Evolutionary conservation across 1,284 basidiomycete species (phyloP).

Genomic region (Ustilago tritici): DNA sequence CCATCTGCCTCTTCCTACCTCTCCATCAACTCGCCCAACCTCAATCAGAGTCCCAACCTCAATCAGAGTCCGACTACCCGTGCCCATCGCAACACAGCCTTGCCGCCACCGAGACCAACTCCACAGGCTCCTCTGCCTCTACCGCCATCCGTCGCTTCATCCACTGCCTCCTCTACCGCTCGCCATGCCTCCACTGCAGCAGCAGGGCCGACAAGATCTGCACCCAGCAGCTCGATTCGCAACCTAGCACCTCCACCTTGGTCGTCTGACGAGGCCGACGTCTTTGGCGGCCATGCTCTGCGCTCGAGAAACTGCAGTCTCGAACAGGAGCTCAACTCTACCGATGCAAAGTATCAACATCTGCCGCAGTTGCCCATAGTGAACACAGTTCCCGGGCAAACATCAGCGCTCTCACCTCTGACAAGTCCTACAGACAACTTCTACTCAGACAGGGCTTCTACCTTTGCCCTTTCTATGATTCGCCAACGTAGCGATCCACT

Average conservation of each 20-base stretch:
- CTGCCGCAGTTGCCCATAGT: neutral
- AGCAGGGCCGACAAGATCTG: constrained; percentile 1
- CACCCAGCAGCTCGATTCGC: constrained; percentile 14
- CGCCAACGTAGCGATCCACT: constrained; percentile 39
- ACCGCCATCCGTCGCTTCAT: constrained; percentile 34
- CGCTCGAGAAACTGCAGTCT: constrained; percentile 38
- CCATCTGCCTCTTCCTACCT: constrained; percentile 36
- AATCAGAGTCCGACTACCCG: constrained; percentile 13
- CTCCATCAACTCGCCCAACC: constrained; percentile 29
- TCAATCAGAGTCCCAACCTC: constrained; percentile 9
- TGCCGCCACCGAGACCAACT: constrained; percentile 48
- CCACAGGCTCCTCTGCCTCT: constrained; percentile 50
- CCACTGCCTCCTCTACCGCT: constrained; percentile 13
- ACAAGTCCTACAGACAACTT: neutral
- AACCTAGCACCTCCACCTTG: neutral
- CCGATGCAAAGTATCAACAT: constrained; percentile 15
- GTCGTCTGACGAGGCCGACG: constrained; percentile 18
- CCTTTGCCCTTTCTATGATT: constrained; percentile 28
- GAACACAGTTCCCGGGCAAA: neutral
- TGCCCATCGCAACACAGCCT: constrained; percentile 19
- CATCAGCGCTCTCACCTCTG: neutral
- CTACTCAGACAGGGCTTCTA: constrained; percentile 10
- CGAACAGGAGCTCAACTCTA: constrained; percentile 29
- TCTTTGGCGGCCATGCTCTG: constrained; percentile 6
- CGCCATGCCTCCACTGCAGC: neutral